phyloP scores from a whole-genome alignment of 202 grass and related monocot genomes.

The Dendrocalamus latiflorus region DNA sequence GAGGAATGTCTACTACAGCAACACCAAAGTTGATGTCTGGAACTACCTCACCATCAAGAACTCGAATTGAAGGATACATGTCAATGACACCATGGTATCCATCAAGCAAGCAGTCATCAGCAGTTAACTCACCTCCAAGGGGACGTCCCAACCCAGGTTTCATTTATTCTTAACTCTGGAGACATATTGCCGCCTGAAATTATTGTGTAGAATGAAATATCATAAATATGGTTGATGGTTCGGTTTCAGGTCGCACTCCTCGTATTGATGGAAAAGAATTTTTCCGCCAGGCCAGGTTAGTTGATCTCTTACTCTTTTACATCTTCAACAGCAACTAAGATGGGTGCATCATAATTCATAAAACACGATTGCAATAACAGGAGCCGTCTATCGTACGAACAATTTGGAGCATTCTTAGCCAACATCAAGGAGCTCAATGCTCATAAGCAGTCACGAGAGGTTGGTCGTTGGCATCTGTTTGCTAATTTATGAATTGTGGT shows the following conservation, averaged over 20 bases:
- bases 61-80: slow-evolving; percentile 52
- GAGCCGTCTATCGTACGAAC: slow-evolving; percentile 90
- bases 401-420: slow-evolving; percentile 93
- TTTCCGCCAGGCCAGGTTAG: slow-evolving; percentile 87
- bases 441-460: slow-evolving; percentile 88
- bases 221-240: slow-evolving; percentile 11
- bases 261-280: slow-evolving; percentile 96
- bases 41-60: slow-evolving; percentile 60
- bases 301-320: background rate
- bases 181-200: background rate
- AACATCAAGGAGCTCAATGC: slow-evolving; percentile 98
- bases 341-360: background rate
- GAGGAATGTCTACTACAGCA: slow-evolving; percentile 56
- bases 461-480: slow-evolving; percentile 1
- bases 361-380: slow-evolving; percentile 35
- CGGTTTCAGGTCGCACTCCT: slow-evolving; percentile 67
- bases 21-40: slow-evolving; percentile 67
- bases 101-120: slow-evolving; percentile 86
- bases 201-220: background rate
- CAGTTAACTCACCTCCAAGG: slow-evolving; percentile 70
- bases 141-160: slow-evolving; percentile 69
- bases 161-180: background rate
- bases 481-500: background rate
- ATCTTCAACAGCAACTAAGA: background rate
- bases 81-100: slow-evolving; percentile 94